Conservation (phyloP, 2,329 filamentous ascomycete species). For the Coniochaeta ligniaria region DNA sequence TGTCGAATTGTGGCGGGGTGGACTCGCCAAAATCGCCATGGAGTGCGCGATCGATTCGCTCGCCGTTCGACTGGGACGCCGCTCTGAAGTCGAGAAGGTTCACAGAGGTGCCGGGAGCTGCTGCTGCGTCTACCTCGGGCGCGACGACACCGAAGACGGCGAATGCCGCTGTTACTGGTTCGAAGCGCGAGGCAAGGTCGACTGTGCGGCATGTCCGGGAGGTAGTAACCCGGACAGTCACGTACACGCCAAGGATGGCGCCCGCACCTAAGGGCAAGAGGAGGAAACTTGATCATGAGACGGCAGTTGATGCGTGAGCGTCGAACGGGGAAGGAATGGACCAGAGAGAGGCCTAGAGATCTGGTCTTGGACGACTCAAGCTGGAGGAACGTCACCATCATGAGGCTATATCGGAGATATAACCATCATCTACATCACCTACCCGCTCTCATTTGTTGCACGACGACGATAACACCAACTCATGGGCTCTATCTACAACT, state of each 20-base stretch:
- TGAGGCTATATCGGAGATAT: not conserved
- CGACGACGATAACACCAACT: not conserved
- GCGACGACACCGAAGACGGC: constrained; percentile 3
- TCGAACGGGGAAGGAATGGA: not conserved
- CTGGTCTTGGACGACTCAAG: not conserved
- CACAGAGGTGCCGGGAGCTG: constrained; percentile 43
- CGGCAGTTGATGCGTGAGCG: constrained; percentile 15
- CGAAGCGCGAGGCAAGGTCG: constrained; percentile 47
- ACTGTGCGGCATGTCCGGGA: constrained; percentile 70
- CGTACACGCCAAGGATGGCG: constrained; percentile 80
- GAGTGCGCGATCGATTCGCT: constrained; percentile 56
- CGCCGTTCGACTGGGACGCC: constrained; percentile 73
- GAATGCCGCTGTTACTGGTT: constrained; percentile 3
- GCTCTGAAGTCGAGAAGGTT: constrained; percentile 59
- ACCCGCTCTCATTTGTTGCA: not conserved
- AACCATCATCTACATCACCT: not conserved
- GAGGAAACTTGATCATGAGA: constrained; percentile 54
- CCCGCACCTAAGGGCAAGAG: constrained; percentile 90
- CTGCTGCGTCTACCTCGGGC: constrained; percentile 12
- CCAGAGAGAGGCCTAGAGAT: not conserved
- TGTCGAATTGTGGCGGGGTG: constrained; percentile 44
- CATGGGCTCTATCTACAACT: not conserved
- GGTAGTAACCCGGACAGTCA: constrained; percentile 90
- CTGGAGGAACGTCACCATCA: not conserved
- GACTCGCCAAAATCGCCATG: constrained; percentile 77